Evolutionary conservation across 2,329 filamentous ascomycete genomes (phyloP).

Genomic region (Lecanicillium sp.): DNA sequence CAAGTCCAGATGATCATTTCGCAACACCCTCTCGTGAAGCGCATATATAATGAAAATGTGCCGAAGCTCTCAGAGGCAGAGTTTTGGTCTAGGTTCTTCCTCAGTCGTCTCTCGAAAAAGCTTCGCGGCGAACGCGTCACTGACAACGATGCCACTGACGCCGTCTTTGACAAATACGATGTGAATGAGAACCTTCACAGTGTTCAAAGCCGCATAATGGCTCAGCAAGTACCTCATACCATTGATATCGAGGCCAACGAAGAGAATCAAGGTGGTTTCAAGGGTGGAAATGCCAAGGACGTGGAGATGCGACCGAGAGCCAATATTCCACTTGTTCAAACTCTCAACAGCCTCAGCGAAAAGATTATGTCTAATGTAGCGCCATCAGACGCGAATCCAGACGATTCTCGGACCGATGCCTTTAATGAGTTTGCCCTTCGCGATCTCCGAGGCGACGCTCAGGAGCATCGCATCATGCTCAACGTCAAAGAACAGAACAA

Average conservation of each 20-base stretch:
- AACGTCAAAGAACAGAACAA: slow-evolving; percentile 82
- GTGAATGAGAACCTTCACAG: slow-evolving; percentile 56
- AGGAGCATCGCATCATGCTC: slow-evolving; percentile 71
- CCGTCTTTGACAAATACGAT: slow-evolving; percentile 79
- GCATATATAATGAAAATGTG: slow-evolving; percentile 88
- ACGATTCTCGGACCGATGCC: slow-evolving; percentile 53
- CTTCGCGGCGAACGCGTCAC: slow-evolving; percentile 81
- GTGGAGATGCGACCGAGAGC: slow-evolving; percentile 76
- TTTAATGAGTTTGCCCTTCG: slow-evolving; percentile 68
- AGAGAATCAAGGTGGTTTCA: slow-evolving; percentile 81
- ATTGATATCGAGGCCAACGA: slow-evolving; percentile 93
- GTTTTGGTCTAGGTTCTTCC: slow-evolving; percentile 94
- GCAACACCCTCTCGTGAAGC: slow-evolving; percentile 84
- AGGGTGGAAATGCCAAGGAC: slow-evolving; percentile 76
- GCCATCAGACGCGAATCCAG: slow-evolving; percentile 62
- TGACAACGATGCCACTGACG: slow-evolving; percentile 68
- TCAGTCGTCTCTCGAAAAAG: slow-evolving; percentile 83
- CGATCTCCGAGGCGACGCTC: slow-evolving; percentile 67
- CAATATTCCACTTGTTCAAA: slow-evolving; percentile 82
- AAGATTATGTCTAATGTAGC: slow-evolving; percentile 87
- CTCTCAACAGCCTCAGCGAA: slow-evolving; percentile 82
- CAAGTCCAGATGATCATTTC: slow-evolving; percentile 89
- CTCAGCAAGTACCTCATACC: slow-evolving; percentile 71
- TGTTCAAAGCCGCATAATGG: slow-evolving; percentile 44
- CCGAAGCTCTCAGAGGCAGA: slow-evolving; percentile 69